Evolutionary conservation across 106 monocot genomes (phyloP), one percentile per base, ranked within the genome.

Genomic region (Dioscorea zingiberensis): DNA sequence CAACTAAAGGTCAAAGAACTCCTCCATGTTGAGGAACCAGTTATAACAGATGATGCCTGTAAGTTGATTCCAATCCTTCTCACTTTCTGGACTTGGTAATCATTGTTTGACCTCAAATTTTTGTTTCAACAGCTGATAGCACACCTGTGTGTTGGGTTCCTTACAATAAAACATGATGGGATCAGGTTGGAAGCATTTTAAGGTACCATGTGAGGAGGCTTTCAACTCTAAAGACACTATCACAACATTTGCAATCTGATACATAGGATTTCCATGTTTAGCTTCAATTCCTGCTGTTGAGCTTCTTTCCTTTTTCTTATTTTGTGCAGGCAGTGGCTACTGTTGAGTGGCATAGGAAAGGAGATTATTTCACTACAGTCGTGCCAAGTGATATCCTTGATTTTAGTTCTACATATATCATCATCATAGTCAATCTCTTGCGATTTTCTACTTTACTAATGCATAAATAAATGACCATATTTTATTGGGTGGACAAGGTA

Each of bases 331-430:
- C 76, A 69, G 98, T 99, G 24, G 68, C 89, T 28, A 78, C 75
- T 23, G 73, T 99, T 57, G 98, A 99, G 64, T 99, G 98, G 93
- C 98, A 99, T 80, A 69, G 66, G 23, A 99, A 89, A 76, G 98
- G 98, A 47, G 98, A 99, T 60, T 99, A 99, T 68, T 93, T 99
- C 44, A 83, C 85, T 38, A 89, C 98, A 21, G 80, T 93, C 67
- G 76, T 89, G 73, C 98, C 93, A 26, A 78, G 66, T 84, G 98
- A 99, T 99, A 99, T 99, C 98, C 98, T 99, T 80, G 4, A n/a
- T 18, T 16, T 61, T 38, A 38, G 38, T 38, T 38, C 38, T 38
- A 38, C 38, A 38, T 8, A 38, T 2, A 38, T 6, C 38, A 38
- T 38, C 4, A 38, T 38, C 38, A 38, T 38, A 38, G 38, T 6